Base-by-base conservation (phyloP, 139 green algal genomes). In the Chlorella sp. region DNA sequence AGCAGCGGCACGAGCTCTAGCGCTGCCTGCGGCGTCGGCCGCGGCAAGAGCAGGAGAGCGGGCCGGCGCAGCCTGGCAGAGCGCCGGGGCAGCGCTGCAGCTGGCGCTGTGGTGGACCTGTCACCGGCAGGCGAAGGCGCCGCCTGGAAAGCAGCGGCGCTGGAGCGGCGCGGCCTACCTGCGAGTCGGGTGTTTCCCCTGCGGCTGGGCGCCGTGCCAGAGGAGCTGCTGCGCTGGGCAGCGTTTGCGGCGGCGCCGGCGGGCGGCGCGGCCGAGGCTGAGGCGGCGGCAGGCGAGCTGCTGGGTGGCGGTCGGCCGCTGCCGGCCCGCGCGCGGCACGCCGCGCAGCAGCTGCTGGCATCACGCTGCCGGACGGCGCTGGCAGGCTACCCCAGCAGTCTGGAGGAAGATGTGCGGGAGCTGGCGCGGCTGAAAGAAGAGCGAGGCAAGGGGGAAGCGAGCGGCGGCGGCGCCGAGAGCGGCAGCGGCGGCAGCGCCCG, bases 181-280 rank as follows among this genome's bases (percentile, higher is more conserved):
- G 12, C 31, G 23, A 67, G 2, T 25, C 48, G 80, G 48, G 50
- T 68, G 8, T 91, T 91, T 69, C 86, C 83, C 1, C 42, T 92
- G 59, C 60, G 74, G 27, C 77, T 88, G 45, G 63, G 67, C 31
- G 81, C 66, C 11, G 61, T 87, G 8, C 87, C 87, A 14, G 60
- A 77, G 17, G 81, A 77, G 7, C 66, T 88, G n/a, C 7, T 88
- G 45, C 53, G 58, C 1, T 89, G 77, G 51, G 61, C 77, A n/a
- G 80, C 79, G 3, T 71, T 91, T n/a, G 48, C 46, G 53, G 62
- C 66, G 17, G 75, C 82, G 19, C 38, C 51, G 31, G 46, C 70
- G 12, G 35, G 31, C 51, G 62, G 63, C 21, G 27, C 25, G 48
- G 41, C 42, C 35, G 73, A 73, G 29, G 67, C 66, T 0, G 63